phyloP scores from a whole-genome alignment of 768 basidiomycete species.

The Kwoniella mangroviensis region DNA sequence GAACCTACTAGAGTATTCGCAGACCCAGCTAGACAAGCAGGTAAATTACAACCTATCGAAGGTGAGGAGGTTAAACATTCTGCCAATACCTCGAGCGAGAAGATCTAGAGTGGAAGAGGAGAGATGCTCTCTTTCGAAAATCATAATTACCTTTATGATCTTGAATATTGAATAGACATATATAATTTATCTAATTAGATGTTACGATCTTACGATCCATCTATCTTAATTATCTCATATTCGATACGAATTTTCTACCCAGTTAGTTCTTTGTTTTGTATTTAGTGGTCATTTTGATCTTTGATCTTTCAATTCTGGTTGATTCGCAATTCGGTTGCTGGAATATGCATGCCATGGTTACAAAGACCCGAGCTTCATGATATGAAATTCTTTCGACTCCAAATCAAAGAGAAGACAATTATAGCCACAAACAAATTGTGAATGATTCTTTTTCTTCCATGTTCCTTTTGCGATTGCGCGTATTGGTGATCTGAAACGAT shows the following conservation, averaged over 20 bases:
- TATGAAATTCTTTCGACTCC: too few relatives aligned
- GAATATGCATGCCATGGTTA: not conserved
- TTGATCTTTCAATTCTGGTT: too few relatives aligned
- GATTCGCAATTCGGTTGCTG: not conserved
- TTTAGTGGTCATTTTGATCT: not conserved
- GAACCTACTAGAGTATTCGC: conserved; percentile 40
- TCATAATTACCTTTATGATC: not conserved
- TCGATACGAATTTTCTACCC: too few relatives aligned
- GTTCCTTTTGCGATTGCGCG: too few relatives aligned
- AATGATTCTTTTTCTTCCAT: too few relatives aligned
- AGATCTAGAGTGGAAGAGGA: conserved; percentile 1
- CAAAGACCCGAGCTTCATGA: not conserved
- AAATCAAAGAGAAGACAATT: too few relatives aligned
- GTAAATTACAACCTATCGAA: conserved; percentile 11
- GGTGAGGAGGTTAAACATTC: not conserved
- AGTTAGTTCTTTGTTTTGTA: not conserved
- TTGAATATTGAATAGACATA: not conserved
- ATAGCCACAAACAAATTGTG: too few relatives aligned
- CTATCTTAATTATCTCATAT: too few relatives aligned
- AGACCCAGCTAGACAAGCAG: conserved; percentile 42
- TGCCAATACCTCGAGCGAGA: not conserved
- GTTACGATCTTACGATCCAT: too few relatives aligned
- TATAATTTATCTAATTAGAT: too few relatives aligned
- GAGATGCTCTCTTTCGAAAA: too few relatives aligned
- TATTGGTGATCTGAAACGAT: too few relatives aligned